A percentile compares a stretch with the other conserved stretches of the same genome.
These are phyloP conservation scores for Panus rudis DNA, from an alignment of 768 basidiomycete genomes.

Conservation along the genomic window DNA sequence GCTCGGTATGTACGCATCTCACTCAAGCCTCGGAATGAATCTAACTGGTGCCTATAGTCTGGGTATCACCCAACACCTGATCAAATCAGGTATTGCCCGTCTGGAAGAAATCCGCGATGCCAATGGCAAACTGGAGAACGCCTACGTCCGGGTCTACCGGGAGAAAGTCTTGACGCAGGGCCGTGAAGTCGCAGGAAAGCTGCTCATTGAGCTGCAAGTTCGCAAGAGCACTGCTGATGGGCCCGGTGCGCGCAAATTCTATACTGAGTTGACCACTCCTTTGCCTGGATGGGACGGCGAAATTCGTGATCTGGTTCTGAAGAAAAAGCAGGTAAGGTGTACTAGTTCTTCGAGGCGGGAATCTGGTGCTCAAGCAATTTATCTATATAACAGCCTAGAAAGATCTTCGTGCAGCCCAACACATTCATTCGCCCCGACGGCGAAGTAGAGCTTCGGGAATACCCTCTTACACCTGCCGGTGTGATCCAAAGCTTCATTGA, in stretches of 20 bases:
- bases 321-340: conserved; percentile 63
- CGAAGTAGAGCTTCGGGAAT: conserved; percentile 73
- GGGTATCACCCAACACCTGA: conserved; percentile 78
- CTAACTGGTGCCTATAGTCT: conserved; percentile 36
- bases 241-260: conserved; percentile 69
- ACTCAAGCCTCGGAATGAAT: conserved; percentile 1
- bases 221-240: conserved; percentile 84
- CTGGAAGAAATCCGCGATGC: conserved; percentile 61
- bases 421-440: conserved; percentile 59
- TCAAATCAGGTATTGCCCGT: conserved; percentile 59
- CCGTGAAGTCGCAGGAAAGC: conserved; percentile 58
- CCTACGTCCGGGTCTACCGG: conserved; percentile 70
- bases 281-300: conserved; percentile 65
- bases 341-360: neutral
- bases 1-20: conserved; percentile 48
- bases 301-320: conserved; percentile 69
- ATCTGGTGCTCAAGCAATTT: neutral
- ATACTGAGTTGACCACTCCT: conserved; percentile 73
- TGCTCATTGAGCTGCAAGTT: conserved; percentile 76
- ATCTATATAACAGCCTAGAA: conserved; percentile 52
- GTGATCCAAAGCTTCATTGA: conserved; percentile 81
- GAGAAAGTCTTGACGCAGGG: conserved; percentile 59
- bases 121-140: conserved; percentile 54
- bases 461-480: conserved; percentile 65
- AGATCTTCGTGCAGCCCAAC: conserved; percentile 81